A percentile compares a stretch with the other conserved stretches of the same genome.
Conservation (phyloP, 2,329 filamentous ascomycete species). For the Epicoccum nigrum region DNA sequence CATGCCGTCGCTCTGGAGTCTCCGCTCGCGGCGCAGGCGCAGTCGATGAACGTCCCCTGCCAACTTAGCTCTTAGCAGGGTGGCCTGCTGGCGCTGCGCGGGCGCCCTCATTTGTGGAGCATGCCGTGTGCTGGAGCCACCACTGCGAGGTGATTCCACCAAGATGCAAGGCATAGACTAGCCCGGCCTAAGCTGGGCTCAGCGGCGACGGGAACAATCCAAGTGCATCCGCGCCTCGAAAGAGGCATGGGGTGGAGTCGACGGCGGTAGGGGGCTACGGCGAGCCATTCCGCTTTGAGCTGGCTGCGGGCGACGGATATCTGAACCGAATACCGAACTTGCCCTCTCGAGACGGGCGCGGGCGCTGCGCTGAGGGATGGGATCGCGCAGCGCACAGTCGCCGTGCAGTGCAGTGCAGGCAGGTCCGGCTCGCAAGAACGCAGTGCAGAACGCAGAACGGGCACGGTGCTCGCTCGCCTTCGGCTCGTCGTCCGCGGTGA, state of each 20-base stretch:
- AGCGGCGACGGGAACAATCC: conserved; percentile 10
- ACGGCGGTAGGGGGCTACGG: neutral
- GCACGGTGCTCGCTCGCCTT: too few species aligned
- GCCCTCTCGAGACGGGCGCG: conserved; percentile 1
- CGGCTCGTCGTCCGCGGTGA: neutral
- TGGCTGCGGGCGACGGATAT: conserved; percentile 3
- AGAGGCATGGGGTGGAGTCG: neutral
- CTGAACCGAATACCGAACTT: conserved; percentile 6
- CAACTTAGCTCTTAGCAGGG: conserved; percentile 10
- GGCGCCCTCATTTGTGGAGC: conserved; percentile 17
- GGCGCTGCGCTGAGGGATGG: too few species aligned
- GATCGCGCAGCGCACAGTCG: too few species aligned
- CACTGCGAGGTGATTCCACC: conserved; percentile 15
- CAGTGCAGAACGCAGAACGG: too few species aligned
- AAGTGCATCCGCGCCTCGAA: conserved; percentile 10
- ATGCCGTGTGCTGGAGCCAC: conserved; percentile 15
- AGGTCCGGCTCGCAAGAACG: too few species aligned
- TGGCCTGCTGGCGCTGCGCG: conserved; percentile 14
- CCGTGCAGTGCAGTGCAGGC: too few species aligned
- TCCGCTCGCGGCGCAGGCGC: conserved; percentile 19
- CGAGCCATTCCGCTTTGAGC: conserved; percentile 3
- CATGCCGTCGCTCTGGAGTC: conserved; percentile 16
- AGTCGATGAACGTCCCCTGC: conserved; percentile 14
- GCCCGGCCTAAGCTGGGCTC: neutral
- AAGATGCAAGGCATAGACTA: conserved; percentile 17